phyloP scores from a whole-genome alignment of 129 eudicot species.

The Helianthus tuberosus region DNA sequence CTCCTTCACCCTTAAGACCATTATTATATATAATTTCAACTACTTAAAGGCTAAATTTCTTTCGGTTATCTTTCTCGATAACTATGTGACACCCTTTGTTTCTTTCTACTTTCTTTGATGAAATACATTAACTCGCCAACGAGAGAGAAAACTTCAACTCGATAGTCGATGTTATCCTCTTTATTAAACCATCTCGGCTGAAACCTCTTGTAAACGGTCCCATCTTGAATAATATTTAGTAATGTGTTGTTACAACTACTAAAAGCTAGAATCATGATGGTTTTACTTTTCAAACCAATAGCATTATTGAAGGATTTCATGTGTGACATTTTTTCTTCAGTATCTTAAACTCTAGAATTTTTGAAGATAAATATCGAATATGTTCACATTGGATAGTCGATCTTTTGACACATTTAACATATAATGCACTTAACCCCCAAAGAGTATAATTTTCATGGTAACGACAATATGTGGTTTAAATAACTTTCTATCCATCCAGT shows the following conservation, averaged over 20 bases:
- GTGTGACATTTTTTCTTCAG: background rate
- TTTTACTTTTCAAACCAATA: too few species aligned
- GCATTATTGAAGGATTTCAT: too few species aligned
- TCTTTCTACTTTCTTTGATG: constrained; percentile 2
- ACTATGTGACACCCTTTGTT: background rate
- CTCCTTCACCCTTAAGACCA: too few species aligned
- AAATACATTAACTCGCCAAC: background rate
- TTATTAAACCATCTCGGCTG: background rate
- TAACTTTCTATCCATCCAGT: too few species aligned
- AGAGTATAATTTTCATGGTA: too few species aligned
- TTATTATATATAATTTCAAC: background rate
- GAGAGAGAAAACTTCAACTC: constrained; percentile 28
- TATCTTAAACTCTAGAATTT: background rate
- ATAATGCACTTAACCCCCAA: too few species aligned
- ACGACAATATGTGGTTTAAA: too few species aligned
- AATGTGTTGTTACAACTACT: too few species aligned
- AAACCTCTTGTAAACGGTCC: constrained; percentile 38
- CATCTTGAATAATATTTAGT: constrained; percentile 35
- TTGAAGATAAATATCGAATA: background rate
- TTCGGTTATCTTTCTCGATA: background rate
- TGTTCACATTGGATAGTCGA: background rate
- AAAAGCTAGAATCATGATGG: too few species aligned
- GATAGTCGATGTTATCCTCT: constrained; percentile 10
- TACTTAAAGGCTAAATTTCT: background rate
- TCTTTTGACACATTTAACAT: background rate